Percentiles rank a stretch among this genome's conserved stretches.
Evolutionary conservation across 1,139 yeast genomes (phyloP).

Genomic region (Magnusiomyces clavatus): DNA sequence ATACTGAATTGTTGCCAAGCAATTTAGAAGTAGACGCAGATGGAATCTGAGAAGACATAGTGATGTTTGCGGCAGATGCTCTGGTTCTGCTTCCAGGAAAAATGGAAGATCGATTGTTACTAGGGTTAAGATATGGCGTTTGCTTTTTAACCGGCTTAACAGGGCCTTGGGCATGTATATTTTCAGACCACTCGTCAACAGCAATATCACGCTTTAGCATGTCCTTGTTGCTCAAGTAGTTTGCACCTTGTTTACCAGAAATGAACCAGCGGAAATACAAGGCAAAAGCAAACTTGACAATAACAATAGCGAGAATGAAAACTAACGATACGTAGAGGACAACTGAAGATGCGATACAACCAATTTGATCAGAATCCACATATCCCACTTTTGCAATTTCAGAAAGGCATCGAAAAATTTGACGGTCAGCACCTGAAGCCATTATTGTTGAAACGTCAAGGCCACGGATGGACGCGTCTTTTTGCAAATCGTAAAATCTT

Average conservation of each 20-base stretch:
- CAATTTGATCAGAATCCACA: slow-evolving; percentile 82
- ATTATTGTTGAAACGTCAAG: slow-evolving; percentile 74
- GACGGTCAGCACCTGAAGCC: slow-evolving; percentile 59
- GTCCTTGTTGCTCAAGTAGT: slow-evolving; percentile 46
- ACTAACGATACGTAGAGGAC: slow-evolving; percentile 75
- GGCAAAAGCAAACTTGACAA: slow-evolving; percentile 72
- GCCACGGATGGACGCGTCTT: slow-evolving; percentile 54
- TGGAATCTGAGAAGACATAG: slow-evolving; percentile 34
- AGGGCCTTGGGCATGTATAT: slow-evolving; percentile 46
- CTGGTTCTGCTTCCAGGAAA: slow-evolving; percentile 16
- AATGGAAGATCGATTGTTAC: slow-evolving; percentile 22
- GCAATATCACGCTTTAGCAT: slow-evolving; percentile 49
- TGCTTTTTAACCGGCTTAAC: slow-evolving; percentile 28
- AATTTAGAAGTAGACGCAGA: slow-evolving; percentile 30
- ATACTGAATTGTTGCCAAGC: slow-evolving; percentile 30
- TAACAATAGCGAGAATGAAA: slow-evolving; percentile 74
- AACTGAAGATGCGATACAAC: slow-evolving; percentile 88
- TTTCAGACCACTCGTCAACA: slow-evolving; percentile 74
- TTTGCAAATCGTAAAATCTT: slow-evolving; percentile 54
- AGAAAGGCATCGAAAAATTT: slow-evolving; percentile 72
- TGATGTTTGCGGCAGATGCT: slow-evolving; percentile 20
- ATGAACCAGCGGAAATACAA: slow-evolving; percentile 83
- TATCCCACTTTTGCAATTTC: slow-evolving; percentile 86
- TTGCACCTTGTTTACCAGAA: slow-evolving; percentile 75
- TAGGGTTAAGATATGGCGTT: slow-evolving; percentile 17